Conservation (phyloP, 352 stramenopile genomes). For the Thraustochytrium striatum region DNA sequence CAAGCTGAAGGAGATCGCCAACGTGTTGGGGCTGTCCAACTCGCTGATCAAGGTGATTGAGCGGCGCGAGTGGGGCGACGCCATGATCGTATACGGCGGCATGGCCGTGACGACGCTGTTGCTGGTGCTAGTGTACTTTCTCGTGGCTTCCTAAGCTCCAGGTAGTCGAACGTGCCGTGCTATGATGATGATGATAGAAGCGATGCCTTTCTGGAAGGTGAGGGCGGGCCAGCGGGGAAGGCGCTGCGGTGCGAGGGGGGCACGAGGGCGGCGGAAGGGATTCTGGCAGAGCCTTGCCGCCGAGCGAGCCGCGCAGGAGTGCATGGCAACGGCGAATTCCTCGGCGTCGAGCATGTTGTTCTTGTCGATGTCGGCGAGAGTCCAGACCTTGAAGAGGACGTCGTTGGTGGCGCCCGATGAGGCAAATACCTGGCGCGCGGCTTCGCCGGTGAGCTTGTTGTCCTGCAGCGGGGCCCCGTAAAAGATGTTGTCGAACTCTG, state of each 20-base stretch:
- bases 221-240: too few species aligned
- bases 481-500: slow-evolving; percentile 76
- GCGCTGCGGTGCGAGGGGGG: slow-evolving; percentile 50
- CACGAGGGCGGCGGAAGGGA: slow-evolving; percentile 50
- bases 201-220: too few species aligned
- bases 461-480: slow-evolving; percentile 56
- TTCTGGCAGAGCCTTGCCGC: slow-evolving; percentile 66
- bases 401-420: slow-evolving; percentile 67
- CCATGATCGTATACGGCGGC: slow-evolving; percentile 24
- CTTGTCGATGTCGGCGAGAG: slow-evolving; percentile 79
- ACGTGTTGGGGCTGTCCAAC: slow-evolving; percentile 9
- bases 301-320: slow-evolving; percentile 68
- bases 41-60: slow-evolving; percentile 33
- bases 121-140: slow-evolving; percentile 10
- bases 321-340: slow-evolving; percentile 84
- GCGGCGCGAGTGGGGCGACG: slow-evolving; percentile 19
- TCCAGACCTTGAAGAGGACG: slow-evolving; percentile 78
- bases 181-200: too few species aligned
- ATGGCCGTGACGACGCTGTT: slow-evolving; percentile 14
- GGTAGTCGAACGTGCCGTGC: too few species aligned
- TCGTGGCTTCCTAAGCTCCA: not conserved
- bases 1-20: slow-evolving; percentile 30
- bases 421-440: slow-evolving; percentile 69
- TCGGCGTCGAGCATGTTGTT: slow-evolving; percentile 76
- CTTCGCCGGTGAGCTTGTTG: slow-evolving; percentile 62